Evolutionary conservation across 192 early-diverging fungal genomes (phyloP), one percentile per base, ranked within the genome.

Genomic region (Geranomyces variabilis): DNA sequence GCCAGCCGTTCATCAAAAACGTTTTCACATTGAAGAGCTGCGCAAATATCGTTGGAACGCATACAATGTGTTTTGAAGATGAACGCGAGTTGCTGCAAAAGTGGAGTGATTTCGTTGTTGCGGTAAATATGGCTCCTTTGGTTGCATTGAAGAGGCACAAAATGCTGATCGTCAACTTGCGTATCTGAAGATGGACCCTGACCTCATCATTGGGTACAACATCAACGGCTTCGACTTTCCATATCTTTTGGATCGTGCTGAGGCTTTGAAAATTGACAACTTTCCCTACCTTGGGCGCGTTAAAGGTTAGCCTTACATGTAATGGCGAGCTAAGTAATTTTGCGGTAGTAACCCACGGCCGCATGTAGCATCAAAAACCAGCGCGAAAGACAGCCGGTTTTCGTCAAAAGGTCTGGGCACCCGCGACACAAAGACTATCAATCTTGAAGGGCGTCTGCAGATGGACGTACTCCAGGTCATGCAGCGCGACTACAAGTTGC

Each of bases 211-310:
- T 55, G 96, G 97, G 5, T 99, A 99, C 69, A 99, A 99, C 81
- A 96, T 93, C 28, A 88, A 89, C 80, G 95, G 96, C 69, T 99
- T 99, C 77, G 97, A 99, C 84, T 93, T 96, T 36, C 95, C 96
- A 1, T 99, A 98, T 75, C 80, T 99, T 45, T 67, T 99, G 46
- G 97, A 99, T 29, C 86, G 96, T 14, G 94, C 96, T 5, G 86
- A 80, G 24, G 86, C 89, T 34, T 84, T 99, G 13, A 84, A 85
- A 19, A 90, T 92, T 0, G 62, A 81, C 28, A 77, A 84, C 26
- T 99, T 97, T 73, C 90, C 94, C 15, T 97, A 85, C 66, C 74
- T 99, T 28, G 93, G 96, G 6, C 88, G 96, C 47, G 79, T 96
- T 12, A 86, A 62, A 68, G 66, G 71, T 74, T 63, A 19, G 58